Base-by-base conservation (phyloP, 2,329 filamentous ascomycete species). In the Pleurostoma richardsiae region DNA sequence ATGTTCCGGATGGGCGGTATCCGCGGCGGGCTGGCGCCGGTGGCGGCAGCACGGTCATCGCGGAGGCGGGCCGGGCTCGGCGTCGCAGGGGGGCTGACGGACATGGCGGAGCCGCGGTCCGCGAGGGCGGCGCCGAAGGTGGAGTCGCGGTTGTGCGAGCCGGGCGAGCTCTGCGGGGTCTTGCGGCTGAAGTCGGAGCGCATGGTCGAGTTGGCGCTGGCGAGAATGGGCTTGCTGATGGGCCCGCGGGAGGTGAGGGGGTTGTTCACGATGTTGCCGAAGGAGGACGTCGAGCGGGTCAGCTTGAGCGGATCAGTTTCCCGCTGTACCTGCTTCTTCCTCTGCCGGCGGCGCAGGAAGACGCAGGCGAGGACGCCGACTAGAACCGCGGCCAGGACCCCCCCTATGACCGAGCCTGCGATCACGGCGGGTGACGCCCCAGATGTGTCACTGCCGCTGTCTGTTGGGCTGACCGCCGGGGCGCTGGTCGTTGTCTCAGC, bases 141-240 rank as follows among this genome's bases (percentile, higher is more conserved):
- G 42, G 51, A 49, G 29, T 40, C 44, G 29, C 44, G 40, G 41
- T 50, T 41, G 48, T 49, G 52, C 30, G 44, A 36, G 51, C 28
- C 47, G 42, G 46, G 45, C 42, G 45, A 48, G 19, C 19, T 19
- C 19, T 19, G 19, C 19, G 19, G 19, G 43, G 29, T 41, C 55
- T 69, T 70, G 56, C 71, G 74, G 39, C 76, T 72, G 54, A 82
- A 82, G 56, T 82, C 79, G 36, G 70, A 72, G 44, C 77, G 72
- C 49, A 73, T 65, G 36, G 62, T 62, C 42, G 62, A 61, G 54
- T 50, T 50, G 29, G 68, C 63, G 27, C 63, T 56, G 46, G 66
- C 59, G 41, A 76, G 65, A 45, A 81, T 70, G 51, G 82, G 69
- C 54, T 83, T 74, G 48, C 79, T 82, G 51, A 82, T 76, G 26